Base-by-base conservation (phyloP, 2,329 filamentous ascomycete genomes). In the Lasiodiplodia sp. region DNA sequence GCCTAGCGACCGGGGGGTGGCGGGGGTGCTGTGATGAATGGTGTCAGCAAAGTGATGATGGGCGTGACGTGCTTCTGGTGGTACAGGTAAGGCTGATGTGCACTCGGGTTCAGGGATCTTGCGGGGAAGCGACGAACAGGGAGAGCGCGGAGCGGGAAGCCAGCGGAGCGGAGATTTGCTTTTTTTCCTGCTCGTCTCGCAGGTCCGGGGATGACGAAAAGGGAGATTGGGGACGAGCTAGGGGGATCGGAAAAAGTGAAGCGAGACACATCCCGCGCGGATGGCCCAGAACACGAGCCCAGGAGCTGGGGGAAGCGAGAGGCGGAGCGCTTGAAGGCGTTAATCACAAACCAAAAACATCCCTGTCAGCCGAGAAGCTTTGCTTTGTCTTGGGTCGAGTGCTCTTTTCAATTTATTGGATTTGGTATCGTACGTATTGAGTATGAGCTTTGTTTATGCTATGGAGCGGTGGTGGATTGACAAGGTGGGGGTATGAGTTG, bases 351-450 rank as follows among this genome's bases (percentile, higher is more conserved):
- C 60, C 60, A 28, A 38, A 52, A 38, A 21, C 28, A 52, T 47
- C 16, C 28, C 2, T 25, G 12, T 14, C 28, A 51, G 11, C 60
- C 60, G 47, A 64, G 60, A 64, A 52, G 44, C 60, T 64, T 64
- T 52, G 16, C 25, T 37, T n/a, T 16, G 16, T 25, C 40, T 51
- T 18, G 57, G 56, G 18, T 47, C 55, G 12, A 38, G n/a, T 18
- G n/a, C 11, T 21, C 11, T 44, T 49, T 64, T 52, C 60, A 52
- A 64, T 64, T 52, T 64, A 52, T 52, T 52, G 60, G 28, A 64
- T 64, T 64, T 64, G 60, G 60, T 64, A 52, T 64, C 60, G 51
- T 38, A 51, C 31, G 60, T 64, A 52, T 52, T n/a, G 44, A 49
- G 31, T 21, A 21, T 37, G 40, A 25, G 40, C 21, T 60, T 23